Evolutionary conservation across 1,284 basidiomycete genomes (phyloP).

Genomic region (Mycosarcoma mackinlayi): DNA sequence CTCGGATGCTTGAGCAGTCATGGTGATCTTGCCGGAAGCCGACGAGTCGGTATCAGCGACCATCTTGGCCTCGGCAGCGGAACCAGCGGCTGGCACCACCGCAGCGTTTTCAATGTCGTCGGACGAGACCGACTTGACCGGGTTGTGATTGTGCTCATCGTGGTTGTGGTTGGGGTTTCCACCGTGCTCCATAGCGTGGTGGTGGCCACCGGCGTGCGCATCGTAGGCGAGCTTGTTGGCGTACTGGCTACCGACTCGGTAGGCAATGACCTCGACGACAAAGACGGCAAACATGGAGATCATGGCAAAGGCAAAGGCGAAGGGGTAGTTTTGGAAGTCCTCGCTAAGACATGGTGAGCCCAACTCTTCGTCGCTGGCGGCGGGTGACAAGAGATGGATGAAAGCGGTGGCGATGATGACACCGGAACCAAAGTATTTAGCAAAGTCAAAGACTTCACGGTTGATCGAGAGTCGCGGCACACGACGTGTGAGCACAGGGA

Average conservation of each 20-base stretch:
- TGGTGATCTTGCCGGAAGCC: neutral
- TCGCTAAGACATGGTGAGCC: constrained; percentile 52
- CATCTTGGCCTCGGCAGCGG: constrained; percentile 27
- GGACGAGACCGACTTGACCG: constrained; percentile 5
- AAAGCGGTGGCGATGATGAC: constrained; percentile 79
- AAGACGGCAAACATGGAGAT: constrained; percentile 64
- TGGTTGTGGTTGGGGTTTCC: constrained; percentile 12
- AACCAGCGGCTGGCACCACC: neutral
- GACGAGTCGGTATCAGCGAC: constrained; percentile 18
- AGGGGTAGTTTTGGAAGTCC: constrained; percentile 55
- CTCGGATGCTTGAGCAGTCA: constrained; percentile 73
- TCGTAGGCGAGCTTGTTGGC: constrained; percentile 60
- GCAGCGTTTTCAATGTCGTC: constrained; percentile 24
- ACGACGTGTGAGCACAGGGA: constrained; percentile 81
- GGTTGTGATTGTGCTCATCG: constrained; percentile 4
- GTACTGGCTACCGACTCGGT: constrained; percentile 53
- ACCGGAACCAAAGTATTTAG: constrained; percentile 89
- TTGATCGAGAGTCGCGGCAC: constrained; percentile 69
- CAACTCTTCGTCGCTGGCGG: constrained; percentile 55
- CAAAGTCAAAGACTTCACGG: constrained; percentile 72
- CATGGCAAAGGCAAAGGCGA: constrained; percentile 64
- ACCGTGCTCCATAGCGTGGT: constrained; percentile 58
- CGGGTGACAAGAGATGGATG: constrained; percentile 69
- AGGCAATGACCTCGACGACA: constrained; percentile 63
- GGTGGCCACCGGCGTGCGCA: constrained; percentile 64